phyloP scores from a whole-genome alignment of 1,284 basidiomycete species.

The Moesziomyces globuligerus region DNA sequence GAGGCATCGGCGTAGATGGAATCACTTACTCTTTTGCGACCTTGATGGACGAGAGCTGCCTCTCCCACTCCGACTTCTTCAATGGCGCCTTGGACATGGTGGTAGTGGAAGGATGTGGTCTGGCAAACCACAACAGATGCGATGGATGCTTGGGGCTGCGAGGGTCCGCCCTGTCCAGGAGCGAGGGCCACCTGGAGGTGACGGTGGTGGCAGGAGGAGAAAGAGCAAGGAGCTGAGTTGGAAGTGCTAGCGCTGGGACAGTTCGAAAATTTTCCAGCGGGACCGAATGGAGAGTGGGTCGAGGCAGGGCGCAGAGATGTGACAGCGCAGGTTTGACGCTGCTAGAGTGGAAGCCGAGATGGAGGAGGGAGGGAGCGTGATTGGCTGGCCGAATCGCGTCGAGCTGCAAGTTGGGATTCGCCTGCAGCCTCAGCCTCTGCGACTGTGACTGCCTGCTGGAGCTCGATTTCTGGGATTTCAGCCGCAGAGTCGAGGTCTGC shows the following conservation, averaged over 20 bases:
- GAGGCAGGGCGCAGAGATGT: background rate
- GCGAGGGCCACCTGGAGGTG: background rate
- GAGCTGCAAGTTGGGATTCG: background rate
- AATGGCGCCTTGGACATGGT: conserved; percentile 42
- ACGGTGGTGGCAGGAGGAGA: background rate
- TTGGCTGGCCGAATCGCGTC: conserved; percentile 9
- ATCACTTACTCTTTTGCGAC: conserved; percentile 71
- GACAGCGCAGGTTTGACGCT: background rate
- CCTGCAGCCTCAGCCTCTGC: too few relatives aligned
- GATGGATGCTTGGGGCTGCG: background rate
- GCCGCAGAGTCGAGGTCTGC: too few relatives aligned
- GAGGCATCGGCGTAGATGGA: conserved; percentile 2
- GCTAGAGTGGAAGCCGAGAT: background rate
- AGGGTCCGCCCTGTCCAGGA: background rate
- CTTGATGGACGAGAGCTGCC: conserved; percentile 69
- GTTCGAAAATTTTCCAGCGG: background rate
- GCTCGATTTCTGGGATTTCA: background rate
- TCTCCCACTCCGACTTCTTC: conserved; percentile 69
- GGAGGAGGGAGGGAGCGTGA: conserved; percentile 10
- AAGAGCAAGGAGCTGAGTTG: background rate
- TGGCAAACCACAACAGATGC: background rate
- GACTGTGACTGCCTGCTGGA: background rate
- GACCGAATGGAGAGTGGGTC: background rate
- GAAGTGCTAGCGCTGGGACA: too few relatives aligned
- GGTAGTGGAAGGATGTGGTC: background rate